Evolutionary conservation across 805 yeast genomes (phyloP).

Genomic region (Candida namnaoensis): DNA sequence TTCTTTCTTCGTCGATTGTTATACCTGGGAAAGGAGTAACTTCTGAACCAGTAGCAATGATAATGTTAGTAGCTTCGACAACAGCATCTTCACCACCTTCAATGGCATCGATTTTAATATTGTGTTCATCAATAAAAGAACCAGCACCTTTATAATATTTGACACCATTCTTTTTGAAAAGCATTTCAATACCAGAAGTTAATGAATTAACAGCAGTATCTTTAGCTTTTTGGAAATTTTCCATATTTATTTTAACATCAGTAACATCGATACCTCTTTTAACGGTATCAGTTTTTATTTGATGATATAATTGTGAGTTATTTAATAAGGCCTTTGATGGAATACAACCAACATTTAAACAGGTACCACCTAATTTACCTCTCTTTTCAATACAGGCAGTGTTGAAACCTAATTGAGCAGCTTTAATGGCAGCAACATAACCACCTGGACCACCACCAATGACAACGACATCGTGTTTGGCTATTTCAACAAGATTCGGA

Average conservation of each 20-base stretch:
- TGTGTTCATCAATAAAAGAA: slow-evolving; percentile 74
- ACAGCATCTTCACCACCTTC: slow-evolving; percentile 75
- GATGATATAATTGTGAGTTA: slow-evolving; percentile 90
- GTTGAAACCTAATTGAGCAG: slow-evolving; percentile 91
- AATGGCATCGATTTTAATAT: slow-evolving; percentile 71
- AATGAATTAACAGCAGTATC: slow-evolving; percentile 82
- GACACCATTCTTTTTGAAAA: slow-evolving; percentile 93
- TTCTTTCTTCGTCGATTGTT: slow-evolving; percentile 91
- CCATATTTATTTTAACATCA: slow-evolving; percentile 69
- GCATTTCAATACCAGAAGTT: slow-evolving; percentile 90
- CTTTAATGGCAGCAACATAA: slow-evolving; percentile 96
- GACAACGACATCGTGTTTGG: slow-evolving; percentile 83
- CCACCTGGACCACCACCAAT: slow-evolving; percentile 99
- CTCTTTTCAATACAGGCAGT: slow-evolving; percentile 97
- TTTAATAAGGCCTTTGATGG: slow-evolving; percentile 94
- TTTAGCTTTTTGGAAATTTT: slow-evolving; percentile 82
- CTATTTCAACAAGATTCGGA: slow-evolving; percentile 2
- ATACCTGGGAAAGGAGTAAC: slow-evolving; percentile 99
- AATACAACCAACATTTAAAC: slow-evolving; percentile 97
- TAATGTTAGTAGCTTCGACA: slow-evolving; percentile 77
- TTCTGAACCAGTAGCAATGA: slow-evolving; percentile 98
- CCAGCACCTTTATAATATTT: slow-evolving; percentile 93
- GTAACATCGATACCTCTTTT: slow-evolving; percentile 86
- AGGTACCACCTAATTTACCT: slow-evolving; percentile 95
- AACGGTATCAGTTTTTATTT: slow-evolving; percentile 75